A percentile compares a stretch with the other conserved stretches of the same genome.
Conservation (phyloP, 768 basidiomycete genomes). For the Hericium rajendrae region DNA sequence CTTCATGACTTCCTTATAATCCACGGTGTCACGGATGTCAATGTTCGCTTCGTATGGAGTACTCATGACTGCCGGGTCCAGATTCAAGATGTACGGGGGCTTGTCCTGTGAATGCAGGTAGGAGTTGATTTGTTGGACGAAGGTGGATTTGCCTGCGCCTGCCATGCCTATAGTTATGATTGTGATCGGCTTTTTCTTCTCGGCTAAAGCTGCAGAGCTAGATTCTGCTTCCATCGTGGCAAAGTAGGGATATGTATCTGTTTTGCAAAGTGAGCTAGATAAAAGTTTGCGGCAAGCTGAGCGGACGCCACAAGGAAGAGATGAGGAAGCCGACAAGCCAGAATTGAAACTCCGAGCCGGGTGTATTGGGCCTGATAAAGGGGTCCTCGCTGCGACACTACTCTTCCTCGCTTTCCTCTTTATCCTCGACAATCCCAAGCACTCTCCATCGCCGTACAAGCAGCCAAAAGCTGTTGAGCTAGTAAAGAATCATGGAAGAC, state of each 20-base stretch:
- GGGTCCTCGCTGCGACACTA: background rate
- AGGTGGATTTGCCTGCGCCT: slow-evolving; percentile 94
- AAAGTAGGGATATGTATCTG: background rate
- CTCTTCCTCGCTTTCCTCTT: background rate
- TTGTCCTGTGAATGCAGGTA: slow-evolving; percentile 64
- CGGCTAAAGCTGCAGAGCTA: background rate
- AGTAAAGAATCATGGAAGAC: background rate
- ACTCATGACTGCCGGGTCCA: slow-evolving; percentile 91
- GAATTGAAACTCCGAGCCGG: background rate
- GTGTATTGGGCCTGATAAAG: background rate
- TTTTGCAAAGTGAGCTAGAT: background rate
- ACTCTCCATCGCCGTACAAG: background rate
- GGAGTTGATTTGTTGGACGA: slow-evolving; percentile 91
- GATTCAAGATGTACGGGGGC: slow-evolving; percentile 94
- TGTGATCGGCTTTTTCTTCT: slow-evolving; percentile 56
- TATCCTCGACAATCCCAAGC: background rate
- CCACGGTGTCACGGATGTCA: slow-evolving; percentile 94
- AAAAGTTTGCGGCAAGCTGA: background rate
- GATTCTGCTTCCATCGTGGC: background rate
- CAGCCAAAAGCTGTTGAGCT: background rate
- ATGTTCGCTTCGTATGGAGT: slow-evolving; percentile 95
- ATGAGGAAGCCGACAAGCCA: background rate
- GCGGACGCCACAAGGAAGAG: background rate
- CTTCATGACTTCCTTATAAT: slow-evolving; percentile 99
- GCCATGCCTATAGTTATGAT: slow-evolving; percentile 96